These are phyloP conservation scores for Ophiocordyceps camponoti-saundersi DNA, from an alignment of 2,329 filamentous ascomycete species.

Conservation along the genomic window DNA sequence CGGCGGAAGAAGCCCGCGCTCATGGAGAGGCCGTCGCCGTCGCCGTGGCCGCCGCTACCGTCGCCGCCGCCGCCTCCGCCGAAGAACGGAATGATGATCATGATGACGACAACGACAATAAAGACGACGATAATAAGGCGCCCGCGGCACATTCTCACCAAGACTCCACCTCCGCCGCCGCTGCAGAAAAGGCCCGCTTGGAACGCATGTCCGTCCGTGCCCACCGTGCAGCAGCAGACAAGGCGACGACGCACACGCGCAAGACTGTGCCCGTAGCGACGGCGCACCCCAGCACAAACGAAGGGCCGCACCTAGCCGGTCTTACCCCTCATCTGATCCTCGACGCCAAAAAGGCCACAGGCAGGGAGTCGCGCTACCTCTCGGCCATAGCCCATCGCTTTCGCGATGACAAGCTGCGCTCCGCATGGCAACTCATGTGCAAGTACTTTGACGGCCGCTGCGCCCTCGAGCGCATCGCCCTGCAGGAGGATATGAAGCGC, in stretches of 20 bases:
- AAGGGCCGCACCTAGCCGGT: constrained; percentile 36
- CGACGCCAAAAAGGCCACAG: constrained; percentile 62
- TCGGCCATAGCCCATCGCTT: constrained; percentile 40
- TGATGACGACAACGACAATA: not conserved
- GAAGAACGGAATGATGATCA: constrained; percentile 3
- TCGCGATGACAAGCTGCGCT: constrained; percentile 37
- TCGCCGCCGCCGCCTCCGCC: not conserved
- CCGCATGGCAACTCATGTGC: constrained; percentile 56
- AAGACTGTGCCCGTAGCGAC: constrained; percentile 31
- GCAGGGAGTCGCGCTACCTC: constrained; percentile 58
- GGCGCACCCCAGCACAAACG: constrained; percentile 36
- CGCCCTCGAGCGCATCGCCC: constrained; percentile 69
- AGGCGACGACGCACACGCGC: constrained; percentile 36
- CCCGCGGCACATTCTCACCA: constrained; percentile 2
- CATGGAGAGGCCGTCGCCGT: constrained; percentile 1
- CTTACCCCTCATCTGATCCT: constrained; percentile 52
- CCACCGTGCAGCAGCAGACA: constrained; percentile 36
- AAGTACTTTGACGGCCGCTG: constrained; percentile 80
- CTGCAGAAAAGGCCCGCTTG: constrained; percentile 43
- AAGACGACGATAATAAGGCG: not conserved
- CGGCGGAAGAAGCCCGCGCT: constrained; percentile 8
- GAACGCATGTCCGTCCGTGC: constrained; percentile 39
- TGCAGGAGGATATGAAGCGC: constrained; percentile 74
- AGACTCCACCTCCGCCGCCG: constrained; percentile 24
- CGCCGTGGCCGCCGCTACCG: not conserved